Evolutionary conservation across 176 grass and related monocot genomes (phyloP).

Genomic region (Lolium multiflorum): DNA sequence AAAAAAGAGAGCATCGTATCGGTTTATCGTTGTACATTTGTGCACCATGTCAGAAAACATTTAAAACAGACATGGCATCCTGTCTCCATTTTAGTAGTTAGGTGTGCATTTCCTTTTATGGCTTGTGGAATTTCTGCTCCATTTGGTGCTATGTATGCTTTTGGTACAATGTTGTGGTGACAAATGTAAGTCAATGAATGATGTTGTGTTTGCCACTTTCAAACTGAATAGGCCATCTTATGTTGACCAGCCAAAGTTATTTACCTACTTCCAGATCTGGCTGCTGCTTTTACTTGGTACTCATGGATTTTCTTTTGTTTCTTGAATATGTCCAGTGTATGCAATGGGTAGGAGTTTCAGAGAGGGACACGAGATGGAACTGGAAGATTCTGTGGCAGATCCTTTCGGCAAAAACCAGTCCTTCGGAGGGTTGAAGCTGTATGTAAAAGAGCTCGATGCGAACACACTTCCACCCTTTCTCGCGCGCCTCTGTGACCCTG

Average conservation of each 20-base stretch:
- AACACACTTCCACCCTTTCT: conserved; percentile 72
- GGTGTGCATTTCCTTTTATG: background rate
- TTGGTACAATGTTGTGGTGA: background rate
- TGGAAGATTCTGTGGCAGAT: conserved; percentile 36
- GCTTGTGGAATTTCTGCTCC: background rate
- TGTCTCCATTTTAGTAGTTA: background rate
- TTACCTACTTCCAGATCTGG: background rate
- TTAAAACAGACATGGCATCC: background rate
- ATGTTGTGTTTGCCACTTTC: background rate
- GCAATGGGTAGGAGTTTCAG: conserved; percentile 47
- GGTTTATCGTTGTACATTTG: background rate
- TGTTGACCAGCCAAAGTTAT: background rate
- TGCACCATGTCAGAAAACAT: background rate
- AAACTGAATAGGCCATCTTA: no score
- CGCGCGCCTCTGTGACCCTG: conserved; percentile 43
- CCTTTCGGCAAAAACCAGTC: conserved; percentile 8
- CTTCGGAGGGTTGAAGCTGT: conserved; percentile 46
- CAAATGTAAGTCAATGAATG: background rate
- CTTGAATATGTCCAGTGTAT: conserved; percentile 45
- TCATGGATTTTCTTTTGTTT: conserved; percentile 24
- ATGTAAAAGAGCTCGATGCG: conserved; percentile 59
- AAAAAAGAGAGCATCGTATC: background rate
- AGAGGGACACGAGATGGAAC: conserved; percentile 10
- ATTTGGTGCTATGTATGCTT: background rate
- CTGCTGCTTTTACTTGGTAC: background rate